Percentiles rank a stretch among this genome's conserved stretches.
These are phyloP conservation scores for Cladosporium sp. DNA, from an alignment of 2,329 filamentous ascomycete genomes.

Conservation along the genomic window DNA sequence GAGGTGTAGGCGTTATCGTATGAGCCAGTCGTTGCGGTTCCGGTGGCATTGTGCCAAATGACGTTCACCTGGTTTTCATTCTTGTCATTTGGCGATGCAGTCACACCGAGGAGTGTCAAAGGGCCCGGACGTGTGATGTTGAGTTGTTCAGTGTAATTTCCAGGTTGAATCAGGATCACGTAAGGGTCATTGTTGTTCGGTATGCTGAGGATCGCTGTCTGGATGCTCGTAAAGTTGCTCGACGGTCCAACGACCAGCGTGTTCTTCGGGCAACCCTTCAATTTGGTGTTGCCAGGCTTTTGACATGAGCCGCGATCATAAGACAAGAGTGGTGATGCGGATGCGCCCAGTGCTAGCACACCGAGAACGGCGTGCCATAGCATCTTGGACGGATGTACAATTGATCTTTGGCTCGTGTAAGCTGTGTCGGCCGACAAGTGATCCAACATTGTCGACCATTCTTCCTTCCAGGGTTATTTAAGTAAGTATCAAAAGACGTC, in stretches of 20 bases:
- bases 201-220: conserved; percentile 50
- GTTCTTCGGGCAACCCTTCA: conserved; percentile 41
- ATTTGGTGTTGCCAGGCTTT: conserved; percentile 37
- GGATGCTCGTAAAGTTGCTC: conserved; percentile 41
- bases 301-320: conserved; percentile 35
- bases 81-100: conserved; percentile 48
- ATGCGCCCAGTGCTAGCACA: background rate
- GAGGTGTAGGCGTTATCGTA: conserved; percentile 64
- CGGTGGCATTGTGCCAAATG: conserved; percentile 59
- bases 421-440: background rate
- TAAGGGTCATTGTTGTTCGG: conserved; percentile 48
- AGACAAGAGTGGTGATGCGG: background rate
- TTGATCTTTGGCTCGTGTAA: background rate
- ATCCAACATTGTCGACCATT: background rate
- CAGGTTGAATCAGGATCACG: conserved; percentile 61
- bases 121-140: conserved; percentile 64
- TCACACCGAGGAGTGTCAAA: conserved; percentile 62
- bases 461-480: background rate
- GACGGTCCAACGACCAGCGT: conserved; percentile 35
- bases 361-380: background rate
- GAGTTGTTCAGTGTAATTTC: conserved; percentile 63
- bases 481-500: background rate
- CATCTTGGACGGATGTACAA: background rate
- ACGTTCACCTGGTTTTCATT: conserved; percentile 56
- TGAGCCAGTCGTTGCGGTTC: conserved; percentile 42